Conservation (phyloP, 2,329 filamentous ascomycete species). For the Tolypocladium sp. region DNA sequence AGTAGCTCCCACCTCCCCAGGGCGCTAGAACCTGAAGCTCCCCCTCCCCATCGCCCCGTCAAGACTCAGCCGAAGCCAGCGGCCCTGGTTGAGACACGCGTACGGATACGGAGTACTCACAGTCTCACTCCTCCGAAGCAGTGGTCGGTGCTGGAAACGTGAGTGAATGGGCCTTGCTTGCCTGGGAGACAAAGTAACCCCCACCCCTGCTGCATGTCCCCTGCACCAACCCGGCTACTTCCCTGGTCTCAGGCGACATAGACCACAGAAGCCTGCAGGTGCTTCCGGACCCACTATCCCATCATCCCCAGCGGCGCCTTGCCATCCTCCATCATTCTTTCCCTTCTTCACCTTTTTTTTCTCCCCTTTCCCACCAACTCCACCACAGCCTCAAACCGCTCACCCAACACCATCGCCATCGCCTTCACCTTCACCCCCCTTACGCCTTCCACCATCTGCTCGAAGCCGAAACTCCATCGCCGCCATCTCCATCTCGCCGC, state of each 20-base stretch:
- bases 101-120: neutral
- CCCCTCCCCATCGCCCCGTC: neutral
- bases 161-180: neutral
- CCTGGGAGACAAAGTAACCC: neutral
- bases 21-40: neutral
- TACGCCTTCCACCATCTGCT: conserved; percentile 2
- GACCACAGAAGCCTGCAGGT: conserved; percentile 1
- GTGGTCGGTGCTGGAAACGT: neutral
- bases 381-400: conserved; percentile 11
- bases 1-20: neutral
- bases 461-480: neutral
- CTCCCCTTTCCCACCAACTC: conserved; percentile 16
- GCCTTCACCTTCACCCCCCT: conserved; percentile 8
- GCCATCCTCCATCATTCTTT: conserved; percentile 15
- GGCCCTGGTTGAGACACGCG: neutral
- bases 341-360: conserved; percentile 15
- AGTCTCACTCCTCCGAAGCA: neutral
- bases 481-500: neutral
- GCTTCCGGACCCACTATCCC: conserved; percentile 13
- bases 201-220: neutral
- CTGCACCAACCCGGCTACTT: neutral
- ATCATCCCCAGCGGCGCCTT: conserved; percentile 11
- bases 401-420: conserved; percentile 4
- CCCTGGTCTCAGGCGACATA: neutral
- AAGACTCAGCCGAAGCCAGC: neutral